Evolutionary conservation across 2,329 filamentous ascomycete genomes (phyloP), one percentile per base, ranked within the genome.

Genomic region (Colletotrichum lindemuthianum): DNA sequence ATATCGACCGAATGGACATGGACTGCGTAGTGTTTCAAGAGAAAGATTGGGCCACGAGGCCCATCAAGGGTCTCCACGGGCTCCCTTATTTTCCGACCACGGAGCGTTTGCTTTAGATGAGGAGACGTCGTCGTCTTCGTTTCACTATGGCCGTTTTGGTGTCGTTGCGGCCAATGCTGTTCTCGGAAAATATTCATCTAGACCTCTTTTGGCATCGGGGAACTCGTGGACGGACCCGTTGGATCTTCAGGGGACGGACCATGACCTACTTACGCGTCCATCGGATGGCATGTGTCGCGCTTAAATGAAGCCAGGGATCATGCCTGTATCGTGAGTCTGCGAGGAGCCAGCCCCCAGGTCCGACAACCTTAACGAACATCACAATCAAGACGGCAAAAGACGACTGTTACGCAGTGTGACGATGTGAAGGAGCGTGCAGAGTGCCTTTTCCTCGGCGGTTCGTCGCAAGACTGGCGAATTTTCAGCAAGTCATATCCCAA

Each of bases 291-390:
- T 34, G 57, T 37, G 58, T 63, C 47, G 52, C 58, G 58, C 32
- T 47, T 65, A 65, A 52, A 65, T 52, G 58, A 65, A 36, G 51
- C 45, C 61, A 65, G 58, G 61, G 58, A 24, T n/a, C 24, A 65
- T 65, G 58, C 61, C 40, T 56, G 51, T 50, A 16, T 44, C 33
- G 6, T 5, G n/a, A 9, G 37, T 40, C 9, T 9, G 10, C 43
- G 15, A 45, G 10, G 24, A 24, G 24, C 24, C 37, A 33, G 24
- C 4, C 34, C 39, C 43, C 43, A 10, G 5, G 15, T 32, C 12
- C n/a, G 12, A 34, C 47, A 61, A 51, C 61, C 50, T 51, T 51
- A 37, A 51, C 48, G 43, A 59, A 59, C 45, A 48, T 44, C 1
- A 55, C n/a, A 13, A 39, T 41, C 48, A 13, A 11, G 36, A 8